Base-by-base conservation (phyloP, 2,329 filamentous ascomycete genomes). In the Paraphaeosphaeria sporulosa region DNA sequence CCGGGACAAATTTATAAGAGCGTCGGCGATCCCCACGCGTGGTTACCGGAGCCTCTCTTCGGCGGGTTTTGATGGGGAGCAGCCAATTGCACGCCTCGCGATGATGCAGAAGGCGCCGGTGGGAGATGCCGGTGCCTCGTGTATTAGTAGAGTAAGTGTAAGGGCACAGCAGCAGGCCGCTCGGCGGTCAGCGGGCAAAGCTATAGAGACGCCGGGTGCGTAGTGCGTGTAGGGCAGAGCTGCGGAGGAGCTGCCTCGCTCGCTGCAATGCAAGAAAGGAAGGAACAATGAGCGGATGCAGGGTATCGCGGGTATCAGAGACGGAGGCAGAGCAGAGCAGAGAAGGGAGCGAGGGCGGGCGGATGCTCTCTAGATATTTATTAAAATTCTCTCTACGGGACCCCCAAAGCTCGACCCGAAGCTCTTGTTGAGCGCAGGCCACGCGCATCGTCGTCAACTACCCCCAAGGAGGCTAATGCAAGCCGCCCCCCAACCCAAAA, bases 361-460 rank as follows among this genome's bases (percentile, higher is more conserved):
- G 58, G 38, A 46, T 50, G 58, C 48, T 19, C 60, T 62, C 58
- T 62, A 59, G 54, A 49, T 73, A 69, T 69, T 56, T 73, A 69
- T 69, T 69, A 71, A 72, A 68, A 70, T 72, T 68, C 38, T 65
- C 60, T 36, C 25, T 55, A 62, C 64, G 66, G 69, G 59, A 57
- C 63, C 72, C 73, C 38, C 51, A 3, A 73, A 70, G 72, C 72
- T 67, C 62, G 67, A 69, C 69, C 72, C 72, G 68, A 38, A 69
- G 65, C 67, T 75, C 73, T 76, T 75, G 74, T 76, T 75, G 74
- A 75, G 73, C 72, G 68, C 71, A 71, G 66, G 65, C 72, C 73
- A 55, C 64, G 36, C 36, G 36, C 15, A 64, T 51, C 67, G 70
- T 70, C 67, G 64, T 67, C 69, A 66, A 68, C 70, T 64, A 13